A percentile compares a stretch with the other conserved stretches of the same genome.
Evolutionary conservation across 23 red algal genomes (phyloP).

Genomic region (Agarophyton chilense): DNA sequence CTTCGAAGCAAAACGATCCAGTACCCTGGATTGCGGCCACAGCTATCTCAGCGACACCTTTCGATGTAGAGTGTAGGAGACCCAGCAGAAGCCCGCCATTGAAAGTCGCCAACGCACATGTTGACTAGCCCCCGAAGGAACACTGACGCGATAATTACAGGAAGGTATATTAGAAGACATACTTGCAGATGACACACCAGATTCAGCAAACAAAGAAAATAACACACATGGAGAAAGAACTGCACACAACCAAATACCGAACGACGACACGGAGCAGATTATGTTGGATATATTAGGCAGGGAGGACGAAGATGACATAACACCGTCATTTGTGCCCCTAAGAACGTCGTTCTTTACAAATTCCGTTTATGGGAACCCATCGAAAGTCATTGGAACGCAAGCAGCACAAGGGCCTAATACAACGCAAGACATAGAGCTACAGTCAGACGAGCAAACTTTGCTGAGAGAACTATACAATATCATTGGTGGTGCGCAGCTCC

Average conservation of each 20-base stretch:
- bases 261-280: not conserved
- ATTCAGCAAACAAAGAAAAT: no score
- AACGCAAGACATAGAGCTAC: not conserved
- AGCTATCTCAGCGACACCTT: not conserved
- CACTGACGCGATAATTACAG: not conserved
- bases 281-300: not conserved
- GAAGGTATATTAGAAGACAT: conserved; percentile 34
- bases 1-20: conserved; percentile 48
- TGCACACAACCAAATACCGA: not conserved
- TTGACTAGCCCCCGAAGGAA: not conserved
- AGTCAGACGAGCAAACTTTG: conserved; percentile 32
- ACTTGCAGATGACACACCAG: no score
- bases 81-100: conserved; percentile 11
- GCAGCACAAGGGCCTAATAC: not conserved
- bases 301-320: conserved; percentile 6
- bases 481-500: not conserved
- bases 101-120: conserved; percentile 6
- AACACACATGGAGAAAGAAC: no score
- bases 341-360: conserved; percentile 21
- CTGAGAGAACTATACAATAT: conserved; percentile 18
- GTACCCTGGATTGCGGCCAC: conserved; percentile 19
- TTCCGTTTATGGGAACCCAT: not conserved
- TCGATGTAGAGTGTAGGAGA: conserved; percentile 23
- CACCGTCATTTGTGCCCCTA: not conserved
- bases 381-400: conserved; percentile 3